Percentiles rank a stretch among this genome's conserved stretches.
Conservation (phyloP, 192 early-diverging fungal species). For the Coemansia sp. region DNA sequence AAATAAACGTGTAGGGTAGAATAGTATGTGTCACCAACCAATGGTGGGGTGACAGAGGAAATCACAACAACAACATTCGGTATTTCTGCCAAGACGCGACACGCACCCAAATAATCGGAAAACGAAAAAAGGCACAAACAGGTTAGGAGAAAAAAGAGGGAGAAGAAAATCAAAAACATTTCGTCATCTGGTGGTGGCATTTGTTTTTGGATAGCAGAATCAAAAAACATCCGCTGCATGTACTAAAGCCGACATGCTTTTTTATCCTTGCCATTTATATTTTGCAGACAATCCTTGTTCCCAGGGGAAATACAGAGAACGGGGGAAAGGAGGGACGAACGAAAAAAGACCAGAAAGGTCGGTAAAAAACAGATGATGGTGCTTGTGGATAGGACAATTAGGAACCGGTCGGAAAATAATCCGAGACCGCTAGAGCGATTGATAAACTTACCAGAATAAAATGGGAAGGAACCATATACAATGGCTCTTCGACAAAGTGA, state of each 20-base stretch:
- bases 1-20: neutral
- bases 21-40: neutral
- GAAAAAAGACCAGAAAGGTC: neutral
- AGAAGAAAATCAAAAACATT: constrained; percentile 4
- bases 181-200: neutral
- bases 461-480: constrained; percentile 45
- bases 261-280: neutral
- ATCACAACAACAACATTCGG: neutral
- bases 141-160: neutral
- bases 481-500: constrained; percentile 53
- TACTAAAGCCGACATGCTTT: neutral
- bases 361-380: neutral
- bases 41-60: neutral
- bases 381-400: neutral
- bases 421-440: neutral
- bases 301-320: neutral
- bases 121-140: neutral
- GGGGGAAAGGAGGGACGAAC: neutral
- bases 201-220: constrained; percentile 4
- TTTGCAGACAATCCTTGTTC: neutral
- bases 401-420: neutral
- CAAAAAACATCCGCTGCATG: constrained; percentile 8
- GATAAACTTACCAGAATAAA: constrained; percentile 42
- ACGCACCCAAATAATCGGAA: neutral
- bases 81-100: neutral